Evolutionary conservation across 163 green algal genomes (phyloP), one percentile per base, ranked within the genome.

Genomic region (Chlamydomonas reinhardtii): DNA sequence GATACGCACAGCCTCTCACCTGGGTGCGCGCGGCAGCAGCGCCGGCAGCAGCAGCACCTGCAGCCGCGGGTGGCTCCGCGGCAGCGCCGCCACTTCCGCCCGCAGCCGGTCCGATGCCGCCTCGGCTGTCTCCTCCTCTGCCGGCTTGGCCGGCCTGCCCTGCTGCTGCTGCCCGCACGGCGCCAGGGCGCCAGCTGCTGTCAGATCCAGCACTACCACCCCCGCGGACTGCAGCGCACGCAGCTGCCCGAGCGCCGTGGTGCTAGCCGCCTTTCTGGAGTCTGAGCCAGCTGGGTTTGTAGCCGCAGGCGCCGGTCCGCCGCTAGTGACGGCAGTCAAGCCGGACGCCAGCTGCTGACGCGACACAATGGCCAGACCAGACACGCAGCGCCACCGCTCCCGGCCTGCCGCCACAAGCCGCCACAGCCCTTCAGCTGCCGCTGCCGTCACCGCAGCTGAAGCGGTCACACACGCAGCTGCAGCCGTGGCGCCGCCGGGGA

Each of bases 31-130:
- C 15, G 48, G 73, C 29, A 37, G 37, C 27, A 79, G 25, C 11
- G 61, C 73, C 17, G 73, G 73, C 43, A 79, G 73, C 73, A 79
- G 25, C 43, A 79, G 17, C 19, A 79, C 27, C 43, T 68, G 43
- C 43, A 68, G 48, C 11, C 48, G 48, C 48, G 48, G 48, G 48
- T 56, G 48, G 12, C 12, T 56, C 12, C 48, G 48, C 48, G 48
- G 48, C 48, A 56, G 48, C 11, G 48, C 48, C 48, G 48, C 48
- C 48, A 56, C 48, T 14, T 12, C 12, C 12, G 12, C 48, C 48
- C 48, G 48, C 48, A 56, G 14, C 48, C 48, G 48, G 48, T 17
- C 48, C 14, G 48, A 56, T 14, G 14, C 48, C 48, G 48, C 48
- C 48, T 56, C 48, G 11, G 14, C 48, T 14, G 48, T 17, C 48